Conservation (phyloP, 495 filamentous ascomycete genomes). For the Neohortaea acidophila region DNA sequence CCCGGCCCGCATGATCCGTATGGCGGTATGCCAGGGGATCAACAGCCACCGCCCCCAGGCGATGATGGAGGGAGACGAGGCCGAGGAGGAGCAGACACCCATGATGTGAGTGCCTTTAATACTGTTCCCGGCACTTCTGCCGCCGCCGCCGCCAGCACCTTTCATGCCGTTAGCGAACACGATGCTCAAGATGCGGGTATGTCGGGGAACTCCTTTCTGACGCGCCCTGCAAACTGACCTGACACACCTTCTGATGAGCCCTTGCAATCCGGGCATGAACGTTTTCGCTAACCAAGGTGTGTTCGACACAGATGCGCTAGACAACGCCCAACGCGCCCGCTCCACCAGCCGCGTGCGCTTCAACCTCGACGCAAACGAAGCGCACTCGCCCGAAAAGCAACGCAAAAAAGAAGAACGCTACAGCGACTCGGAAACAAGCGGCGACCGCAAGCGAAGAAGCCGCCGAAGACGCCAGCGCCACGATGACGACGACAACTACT, state of each 20-base stretch:
- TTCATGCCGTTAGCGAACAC: background rate
- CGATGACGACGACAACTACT: background rate
- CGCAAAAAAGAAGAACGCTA: background rate
- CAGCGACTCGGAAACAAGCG: constrained; percentile 3
- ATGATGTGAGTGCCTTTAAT: constrained; percentile 28
- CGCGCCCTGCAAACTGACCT: too few relatives aligned
- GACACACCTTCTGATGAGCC: too few relatives aligned
- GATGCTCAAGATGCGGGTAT: constrained; percentile 14
- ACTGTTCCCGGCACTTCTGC: too few relatives aligned
- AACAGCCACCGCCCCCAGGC: background rate
- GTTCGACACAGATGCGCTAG: constrained; percentile 1
- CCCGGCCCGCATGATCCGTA: too few relatives aligned
- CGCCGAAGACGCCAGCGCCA: background rate
- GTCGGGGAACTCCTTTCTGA: constrained; percentile 5
- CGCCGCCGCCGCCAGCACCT: constrained; percentile 1
- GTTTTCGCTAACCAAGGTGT: too few relatives aligned
- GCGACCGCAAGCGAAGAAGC: background rate
- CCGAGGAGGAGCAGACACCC: constrained; percentile 19
- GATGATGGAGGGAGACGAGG: constrained; percentile 16
- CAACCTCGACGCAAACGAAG: constrained; percentile 9
- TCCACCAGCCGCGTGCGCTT: constrained; percentile 14
- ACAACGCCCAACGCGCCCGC: constrained; percentile 14
- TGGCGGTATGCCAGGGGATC: background rate
- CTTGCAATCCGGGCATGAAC: too few relatives aligned
- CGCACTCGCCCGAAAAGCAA: constrained; percentile 13